Conservation (phyloP, 805 yeast species). For the Candida ulmi region DNA sequence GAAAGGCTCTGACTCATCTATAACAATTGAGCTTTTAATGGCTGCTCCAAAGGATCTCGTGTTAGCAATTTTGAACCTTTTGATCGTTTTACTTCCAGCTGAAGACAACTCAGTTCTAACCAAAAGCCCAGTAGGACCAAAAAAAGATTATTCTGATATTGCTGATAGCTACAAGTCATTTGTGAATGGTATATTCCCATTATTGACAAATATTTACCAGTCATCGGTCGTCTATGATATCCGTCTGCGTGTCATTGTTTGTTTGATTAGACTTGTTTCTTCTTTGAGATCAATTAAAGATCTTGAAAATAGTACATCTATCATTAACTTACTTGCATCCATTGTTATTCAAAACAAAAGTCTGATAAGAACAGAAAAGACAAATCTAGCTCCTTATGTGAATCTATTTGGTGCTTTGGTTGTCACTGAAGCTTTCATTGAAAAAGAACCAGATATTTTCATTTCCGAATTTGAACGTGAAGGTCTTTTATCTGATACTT, state of each 20-base stretch:
- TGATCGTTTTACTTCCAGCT: conserved; percentile 54
- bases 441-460: conserved; percentile 38
- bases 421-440: conserved; percentile 39
- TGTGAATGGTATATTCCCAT: conserved; percentile 41
- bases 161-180: conserved; percentile 28
- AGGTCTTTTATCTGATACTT: conserved; percentile 57
- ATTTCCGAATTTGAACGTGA: conserved; percentile 56
- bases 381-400: conserved; percentile 24
- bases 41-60: conserved; percentile 66
- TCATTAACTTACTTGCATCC: conserved; percentile 52
- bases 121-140: conserved; percentile 13
- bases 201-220: conserved; percentile 59
- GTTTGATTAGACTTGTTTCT: conserved; percentile 45
- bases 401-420: conserved; percentile 48
- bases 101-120: conserved; percentile 24
- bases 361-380: conserved; percentile 18
- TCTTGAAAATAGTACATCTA: conserved; percentile 28
- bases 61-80: conserved; percentile 45
- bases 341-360: conserved; percentile 50
- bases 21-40: conserved; percentile 67
- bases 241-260: conserved; percentile 50
- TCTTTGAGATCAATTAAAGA: conserved; percentile 30
- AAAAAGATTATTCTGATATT: conserved; percentile 20
- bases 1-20: conserved; percentile 25
- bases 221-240: conserved; percentile 66